Evolutionary conservation across 176 grass and related monocot species (phyloP), one percentile per base, ranked within the genome.

Genomic region (Rhynchospora breviuscula): DNA sequence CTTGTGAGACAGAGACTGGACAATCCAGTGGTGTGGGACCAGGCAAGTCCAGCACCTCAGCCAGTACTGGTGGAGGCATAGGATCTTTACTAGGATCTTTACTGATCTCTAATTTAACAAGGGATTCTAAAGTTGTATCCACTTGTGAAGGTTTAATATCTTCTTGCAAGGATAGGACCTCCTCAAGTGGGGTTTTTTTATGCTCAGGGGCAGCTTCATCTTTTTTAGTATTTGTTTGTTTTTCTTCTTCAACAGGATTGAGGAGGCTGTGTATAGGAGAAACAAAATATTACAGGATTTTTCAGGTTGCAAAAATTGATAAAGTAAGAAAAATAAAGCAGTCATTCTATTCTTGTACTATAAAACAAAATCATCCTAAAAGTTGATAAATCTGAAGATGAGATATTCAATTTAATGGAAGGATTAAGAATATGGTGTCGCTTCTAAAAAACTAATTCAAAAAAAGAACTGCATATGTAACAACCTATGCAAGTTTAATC

Each of bases 151-250:
- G 58, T 63, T 86, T 59, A 57, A 79, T 66, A 79, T 75, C 69
- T 84, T 90, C 88, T 63, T 86, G 88, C 62, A 91, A 78, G 9
- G 85, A 91, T 69, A 91, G 77, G 58, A 87, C 89, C 68, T 89
- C 87, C 79, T 90, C 85, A 51, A 88, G 82, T 79, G 78, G 70
- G 72, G 89, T 88, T 77, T 58, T 87, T 49, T 81, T 60, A 74
- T 81, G 74, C 40, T 79, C 6, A 17, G 80, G 80, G 5, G 48
- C 44, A 81, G 59, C 19, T 52, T 46, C 78, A 70, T 81, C 76
- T 62, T 85, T 80, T 70, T 90, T 90, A 21, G 53, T 59, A 21
- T 67, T 70, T 19, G 31, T 45, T 59, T 78, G 68, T 81, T 83
- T 88, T 54, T 87, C 65, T 75, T 90, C 84, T 87, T 68, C 80